phyloP scores from a whole-genome alignment of 352 stramenopile genomes.

The Phytophthora idaei region DNA sequence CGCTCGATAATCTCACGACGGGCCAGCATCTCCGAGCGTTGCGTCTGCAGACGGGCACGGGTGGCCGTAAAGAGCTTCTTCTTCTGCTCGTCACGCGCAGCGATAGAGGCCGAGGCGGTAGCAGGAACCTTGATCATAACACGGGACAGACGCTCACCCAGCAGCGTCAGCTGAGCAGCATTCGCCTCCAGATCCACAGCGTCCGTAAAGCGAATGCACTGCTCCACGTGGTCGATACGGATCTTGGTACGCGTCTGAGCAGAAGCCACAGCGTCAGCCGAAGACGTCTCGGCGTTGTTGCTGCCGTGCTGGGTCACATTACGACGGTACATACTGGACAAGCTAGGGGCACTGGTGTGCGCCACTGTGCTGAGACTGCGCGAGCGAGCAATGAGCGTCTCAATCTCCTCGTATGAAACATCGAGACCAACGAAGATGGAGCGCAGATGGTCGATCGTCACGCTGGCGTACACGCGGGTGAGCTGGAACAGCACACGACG shows the following conservation, averaged over 20 bases:
- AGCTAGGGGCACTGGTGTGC: slow-evolving; percentile 60
- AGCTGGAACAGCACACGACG: slow-evolving; percentile 86
- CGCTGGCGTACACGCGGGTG: slow-evolving; percentile 86
- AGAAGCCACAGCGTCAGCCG: slow-evolving; percentile 47
- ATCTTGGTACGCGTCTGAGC: slow-evolving; percentile 71
- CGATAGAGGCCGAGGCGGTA: slow-evolving; percentile 19
- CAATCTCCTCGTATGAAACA: slow-evolving; percentile 84
- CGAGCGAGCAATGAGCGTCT: slow-evolving; percentile 85
- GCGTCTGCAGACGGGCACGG: slow-evolving; percentile 59
- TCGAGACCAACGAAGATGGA: slow-evolving; percentile 87
- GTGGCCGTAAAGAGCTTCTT: slow-evolving; percentile 79
- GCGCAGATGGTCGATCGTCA: slow-evolving; percentile 83
- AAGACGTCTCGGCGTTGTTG: slow-evolving; percentile 62
- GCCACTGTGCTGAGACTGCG: slow-evolving; percentile 71
- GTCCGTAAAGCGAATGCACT: slow-evolving; percentile 87
- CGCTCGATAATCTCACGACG: slow-evolving; percentile 96
- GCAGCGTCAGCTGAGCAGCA: slow-evolving; percentile 71
- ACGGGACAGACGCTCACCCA: slow-evolving; percentile 69
- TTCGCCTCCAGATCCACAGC: slow-evolving; percentile 81
- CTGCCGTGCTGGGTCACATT: slow-evolving; percentile 53
- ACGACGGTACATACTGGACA: slow-evolving; percentile 69
- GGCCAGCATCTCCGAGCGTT: slow-evolving; percentile 89
- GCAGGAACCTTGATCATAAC: slow-evolving; percentile 62
- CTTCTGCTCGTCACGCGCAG: slow-evolving; percentile 37
- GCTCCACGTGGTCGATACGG: slow-evolving; percentile 84